Conservation (phyloP, 345 rosid species). For the Brassica juncea region DNA sequence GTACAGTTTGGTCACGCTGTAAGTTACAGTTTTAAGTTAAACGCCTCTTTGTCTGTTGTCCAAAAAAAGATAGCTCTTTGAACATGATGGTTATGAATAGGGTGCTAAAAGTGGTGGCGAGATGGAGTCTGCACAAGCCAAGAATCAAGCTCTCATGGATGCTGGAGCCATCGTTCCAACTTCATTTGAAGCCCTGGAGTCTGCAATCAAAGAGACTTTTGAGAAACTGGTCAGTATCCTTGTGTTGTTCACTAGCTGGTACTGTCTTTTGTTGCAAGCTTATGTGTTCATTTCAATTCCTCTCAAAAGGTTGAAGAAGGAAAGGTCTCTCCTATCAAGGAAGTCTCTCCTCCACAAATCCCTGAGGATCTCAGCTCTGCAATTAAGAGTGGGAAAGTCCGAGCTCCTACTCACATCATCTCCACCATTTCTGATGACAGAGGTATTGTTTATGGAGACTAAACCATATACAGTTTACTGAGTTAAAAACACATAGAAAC, state of each 20-base stretch:
- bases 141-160: constrained; percentile 89
- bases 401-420: constrained; percentile 94
- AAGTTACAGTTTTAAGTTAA: constrained; percentile 38
- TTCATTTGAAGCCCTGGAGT: constrained; percentile 83
- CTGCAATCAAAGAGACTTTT: constrained; percentile 81
- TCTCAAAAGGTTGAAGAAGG: constrained; percentile 69
- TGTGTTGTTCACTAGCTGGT: neutral
- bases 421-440: constrained; percentile 98
- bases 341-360: constrained; percentile 82
- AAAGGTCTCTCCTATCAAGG: constrained; percentile 74
- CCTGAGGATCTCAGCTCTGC: constrained; percentile 96
- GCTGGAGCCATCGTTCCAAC: constrained; percentile 96
- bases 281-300: constrained; percentile 1
- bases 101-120: constrained; percentile 99
- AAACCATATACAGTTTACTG: neutral
- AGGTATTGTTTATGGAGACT: constrained; percentile 45
- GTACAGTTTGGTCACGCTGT: constrained; percentile 99
- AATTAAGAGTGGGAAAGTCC: constrained; percentile 94
- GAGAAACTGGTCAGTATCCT: constrained; percentile 66
- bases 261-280: constrained; percentile 9
- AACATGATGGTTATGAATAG: constrained; percentile 45
- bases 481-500: neutral
- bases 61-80: constrained; percentile 8
- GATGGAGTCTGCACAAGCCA: constrained; percentile 98
- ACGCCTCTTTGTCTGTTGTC: neutral